Evolutionary conservation across 148 eudicot genomes (phyloP).

Genomic region (Chenopodium quinoa): DNA sequence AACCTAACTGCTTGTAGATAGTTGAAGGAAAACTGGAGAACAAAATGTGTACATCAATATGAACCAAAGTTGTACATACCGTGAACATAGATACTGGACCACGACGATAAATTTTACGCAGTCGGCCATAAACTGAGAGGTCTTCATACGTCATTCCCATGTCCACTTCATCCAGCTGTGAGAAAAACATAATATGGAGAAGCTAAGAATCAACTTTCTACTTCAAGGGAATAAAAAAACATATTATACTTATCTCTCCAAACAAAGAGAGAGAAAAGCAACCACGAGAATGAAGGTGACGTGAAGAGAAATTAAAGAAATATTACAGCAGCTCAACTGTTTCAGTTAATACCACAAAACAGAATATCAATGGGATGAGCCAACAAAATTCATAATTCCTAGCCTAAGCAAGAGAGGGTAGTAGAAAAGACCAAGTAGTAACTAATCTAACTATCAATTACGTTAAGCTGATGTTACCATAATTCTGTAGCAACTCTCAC

Average conservation of each 20-base stretch:
- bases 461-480: neutral
- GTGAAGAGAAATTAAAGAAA: too few species aligned
- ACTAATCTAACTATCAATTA: neutral
- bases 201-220: neutral
- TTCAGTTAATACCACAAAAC: too few species aligned
- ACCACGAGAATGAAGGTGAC: neutral
- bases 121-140: slow-evolving; percentile 84
- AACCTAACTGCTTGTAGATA: neutral
- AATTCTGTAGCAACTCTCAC: neutral
- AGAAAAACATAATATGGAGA: slow-evolving; percentile 3
- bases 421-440: neutral
- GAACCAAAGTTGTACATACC: slow-evolving; percentile 45
- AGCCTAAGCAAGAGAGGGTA: neutral
- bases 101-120: slow-evolving; percentile 88
- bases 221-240: neutral
- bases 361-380: neutral
- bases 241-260: neutral
- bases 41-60: neutral
- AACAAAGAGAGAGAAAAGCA: neutral
- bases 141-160: slow-evolving; percentile 99
- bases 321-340: too few species aligned
- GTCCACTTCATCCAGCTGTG: slow-evolving; percentile 94
- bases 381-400: neutral
- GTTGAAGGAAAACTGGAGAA: neutral
- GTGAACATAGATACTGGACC: slow-evolving; percentile 97